Base-by-base conservation (phyloP, 2,329 filamentous ascomycete species). In the Macroventuria anomochaeta region DNA sequence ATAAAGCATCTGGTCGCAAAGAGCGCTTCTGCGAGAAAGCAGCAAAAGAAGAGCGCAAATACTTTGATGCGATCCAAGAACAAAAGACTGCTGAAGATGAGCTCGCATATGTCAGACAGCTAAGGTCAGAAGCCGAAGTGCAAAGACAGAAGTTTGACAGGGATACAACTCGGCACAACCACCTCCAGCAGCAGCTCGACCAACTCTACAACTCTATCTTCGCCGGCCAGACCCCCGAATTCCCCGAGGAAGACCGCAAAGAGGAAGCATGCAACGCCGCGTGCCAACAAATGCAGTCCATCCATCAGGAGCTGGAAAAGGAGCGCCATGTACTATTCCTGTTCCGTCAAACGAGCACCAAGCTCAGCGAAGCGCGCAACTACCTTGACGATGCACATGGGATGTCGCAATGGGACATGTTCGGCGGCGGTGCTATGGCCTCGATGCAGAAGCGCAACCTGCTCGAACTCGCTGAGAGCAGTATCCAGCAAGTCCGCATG, bases 401-500 rank as follows among this genome's bases (percentile, higher is more conserved):
- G 13, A 59, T 60, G 53, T 65, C 62, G 1, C 59, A 63, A 18
- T 70, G 73, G 60, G 82, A 84, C 54, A 78, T 82, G 66, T 81
- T 80, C 44, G 81, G 81, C 33, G 81, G 80, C 13, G 80, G 79
- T 11, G 74, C 73, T 3, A 73, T 81, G 40, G 67, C 70, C 2
- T 80, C 83, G 63, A 80, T 84, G 77, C 79, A 82, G 72, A 83
- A 86, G 69, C 76, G 80, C 20, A 80, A 79, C 55, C 76, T 78
- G 7, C 75, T 87, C 12, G 73, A 76, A 38, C 71, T 75, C 31
- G 81, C 82, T 8, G 79, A 84, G 55, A 73, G 69, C 13, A 58
- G 70, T 21, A 72, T 80, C 29, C 65, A 62, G 7, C 73, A 81
- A 53, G 79, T 78, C 21, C 68, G 64, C 23, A 69, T 68, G 64